A percentile compares a stretch with the other conserved stretches of the same genome.
These are phyloP conservation scores for Annulohypoxylon maeteangense DNA, from an alignment of 495 filamentous ascomycete genomes.

Conservation along the genomic window DNA sequence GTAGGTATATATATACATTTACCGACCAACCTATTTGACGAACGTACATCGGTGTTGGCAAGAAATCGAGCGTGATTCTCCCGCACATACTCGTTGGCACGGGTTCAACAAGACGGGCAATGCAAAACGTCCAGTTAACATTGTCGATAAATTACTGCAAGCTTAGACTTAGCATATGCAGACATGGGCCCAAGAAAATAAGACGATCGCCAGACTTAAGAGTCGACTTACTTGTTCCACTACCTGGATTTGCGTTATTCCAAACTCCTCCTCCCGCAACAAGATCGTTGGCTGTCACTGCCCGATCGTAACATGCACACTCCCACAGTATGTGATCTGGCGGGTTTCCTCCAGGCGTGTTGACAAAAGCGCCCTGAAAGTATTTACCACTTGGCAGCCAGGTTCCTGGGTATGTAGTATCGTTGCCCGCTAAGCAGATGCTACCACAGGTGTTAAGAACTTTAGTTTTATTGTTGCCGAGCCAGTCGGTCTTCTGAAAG, in stretches of 20 bases:
- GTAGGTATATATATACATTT: no score
- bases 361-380: conserved; percentile 39
- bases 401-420: conserved; percentile 30
- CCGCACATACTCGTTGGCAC: not conserved
- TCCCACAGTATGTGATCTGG: conserved; percentile 38
- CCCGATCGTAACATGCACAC: conserved; percentile 38
- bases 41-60: not conserved
- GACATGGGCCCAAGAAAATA: not conserved
- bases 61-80: not conserved
- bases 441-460: conserved; percentile 35
- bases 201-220: not conserved
- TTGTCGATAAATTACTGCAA: conserved; percentile 33
- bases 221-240: conserved; percentile 37
- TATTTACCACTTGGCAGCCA: conserved; percentile 36
- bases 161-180: conserved; percentile 5
- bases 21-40: not conserved
- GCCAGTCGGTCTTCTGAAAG: conserved; percentile 38
- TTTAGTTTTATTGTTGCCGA: conserved; percentile 31
- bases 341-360: conserved; percentile 34
- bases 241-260: conserved; percentile 40
- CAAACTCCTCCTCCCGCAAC: conserved; percentile 29
- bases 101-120: not conserved
- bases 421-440: conserved; percentile 37
- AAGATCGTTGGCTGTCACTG: conserved; percentile 30
- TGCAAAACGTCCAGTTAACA: conserved; percentile 19